These are phyloP conservation scores for Aspergillus avenaceus DNA, from an alignment of 495 filamentous ascomycete genomes.

Conservation along the genomic window DNA sequence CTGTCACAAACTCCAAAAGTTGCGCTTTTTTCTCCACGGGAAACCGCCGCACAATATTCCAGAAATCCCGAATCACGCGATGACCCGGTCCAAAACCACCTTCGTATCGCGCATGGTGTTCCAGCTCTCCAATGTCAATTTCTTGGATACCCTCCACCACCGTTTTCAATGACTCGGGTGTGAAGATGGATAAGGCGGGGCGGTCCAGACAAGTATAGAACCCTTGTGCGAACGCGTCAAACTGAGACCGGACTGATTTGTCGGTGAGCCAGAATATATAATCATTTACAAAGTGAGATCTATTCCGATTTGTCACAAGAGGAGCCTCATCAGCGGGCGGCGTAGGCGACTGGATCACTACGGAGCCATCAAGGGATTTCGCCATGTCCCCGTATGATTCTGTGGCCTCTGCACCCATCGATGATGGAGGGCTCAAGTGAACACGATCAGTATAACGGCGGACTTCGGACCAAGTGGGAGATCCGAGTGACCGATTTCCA, in stretches of 20 bases:
- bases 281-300: slow-evolving; percentile 73
- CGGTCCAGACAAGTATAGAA: slow-evolving; percentile 72
- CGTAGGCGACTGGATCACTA: slow-evolving; percentile 18
- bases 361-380: slow-evolving; percentile 16
- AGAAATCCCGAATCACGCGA: slow-evolving; percentile 72
- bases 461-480: slow-evolving; percentile 24
- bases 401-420: slow-evolving; percentile 21
- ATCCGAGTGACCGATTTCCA: slow-evolving; percentile 8
- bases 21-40: slow-evolving; percentile 59
- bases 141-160: slow-evolving; percentile 78
- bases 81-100: slow-evolving; percentile 68
- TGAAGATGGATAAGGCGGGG: slow-evolving; percentile 67
- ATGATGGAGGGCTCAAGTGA: slow-evolving; percentile 20
- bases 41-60: slow-evolving; percentile 68
- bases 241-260: slow-evolving; percentile 72
- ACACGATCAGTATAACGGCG: slow-evolving; percentile 17
- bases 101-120: slow-evolving; percentile 67
- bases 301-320: slow-evolving; percentile 71
- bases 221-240: slow-evolving; percentile 73
- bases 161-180: slow-evolving; percentile 62
- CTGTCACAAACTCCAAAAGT: slow-evolving; percentile 91
- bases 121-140: slow-evolving; percentile 69
- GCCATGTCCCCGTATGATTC: slow-evolving; percentile 15
- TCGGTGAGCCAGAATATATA: slow-evolving; percentile 84
- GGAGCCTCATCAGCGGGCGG: slow-evolving; percentile 29